phyloP scores from a whole-genome alignment of 2,329 filamentous ascomycete genomes.

The Thermomyces lanuginosus region DNA sequence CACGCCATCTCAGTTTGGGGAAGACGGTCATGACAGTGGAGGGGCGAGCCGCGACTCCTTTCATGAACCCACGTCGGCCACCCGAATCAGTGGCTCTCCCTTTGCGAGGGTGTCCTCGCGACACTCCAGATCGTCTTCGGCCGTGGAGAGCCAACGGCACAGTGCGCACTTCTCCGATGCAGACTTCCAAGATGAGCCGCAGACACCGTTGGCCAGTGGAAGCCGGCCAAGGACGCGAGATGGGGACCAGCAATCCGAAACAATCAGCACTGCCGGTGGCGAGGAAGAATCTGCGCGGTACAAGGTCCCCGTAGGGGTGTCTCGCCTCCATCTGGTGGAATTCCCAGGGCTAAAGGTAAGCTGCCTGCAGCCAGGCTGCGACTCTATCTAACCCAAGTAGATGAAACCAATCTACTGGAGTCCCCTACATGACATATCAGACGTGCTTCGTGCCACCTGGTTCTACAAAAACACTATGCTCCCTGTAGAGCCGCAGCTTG shows the following conservation, averaged over 20 bases:
- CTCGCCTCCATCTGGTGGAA: slow-evolving; percentile 75
- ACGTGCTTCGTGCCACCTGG: slow-evolving; percentile 79
- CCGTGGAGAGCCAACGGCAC: slow-evolving; percentile 13
- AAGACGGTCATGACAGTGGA: too few species aligned
- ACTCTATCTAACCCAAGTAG: slow-evolving; percentile 20
- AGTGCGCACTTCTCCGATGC: slow-evolving; percentile 3
- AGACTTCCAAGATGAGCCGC: neutral
- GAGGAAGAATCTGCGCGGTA: slow-evolving; percentile 21
- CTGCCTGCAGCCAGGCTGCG: neutral
- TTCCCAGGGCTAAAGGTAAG: slow-evolving; percentile 49
- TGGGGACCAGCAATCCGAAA: too few species aligned
- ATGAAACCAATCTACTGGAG: slow-evolving; percentile 99
- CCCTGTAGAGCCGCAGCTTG: slow-evolving; percentile 67
- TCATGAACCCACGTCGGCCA: too few species aligned
- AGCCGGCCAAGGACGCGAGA: too few species aligned
- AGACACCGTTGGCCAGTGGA: too few species aligned
- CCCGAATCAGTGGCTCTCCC: slow-evolving; percentile 33
- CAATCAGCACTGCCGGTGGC: slow-evolving; percentile 5
- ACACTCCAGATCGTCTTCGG: slow-evolving; percentile 15
- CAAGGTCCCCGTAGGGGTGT: slow-evolving; percentile 71
- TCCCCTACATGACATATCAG: slow-evolving; percentile 72
- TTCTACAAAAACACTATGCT: slow-evolving; percentile 94
- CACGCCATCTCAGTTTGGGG: too few species aligned
- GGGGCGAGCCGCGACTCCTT: too few species aligned
- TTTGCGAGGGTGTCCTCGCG: slow-evolving; percentile 29